Evolutionary conservation across 441 rosid genomes (phyloP), one percentile per base, ranked within the genome.

Genomic region (Populus tomentosa): DNA sequence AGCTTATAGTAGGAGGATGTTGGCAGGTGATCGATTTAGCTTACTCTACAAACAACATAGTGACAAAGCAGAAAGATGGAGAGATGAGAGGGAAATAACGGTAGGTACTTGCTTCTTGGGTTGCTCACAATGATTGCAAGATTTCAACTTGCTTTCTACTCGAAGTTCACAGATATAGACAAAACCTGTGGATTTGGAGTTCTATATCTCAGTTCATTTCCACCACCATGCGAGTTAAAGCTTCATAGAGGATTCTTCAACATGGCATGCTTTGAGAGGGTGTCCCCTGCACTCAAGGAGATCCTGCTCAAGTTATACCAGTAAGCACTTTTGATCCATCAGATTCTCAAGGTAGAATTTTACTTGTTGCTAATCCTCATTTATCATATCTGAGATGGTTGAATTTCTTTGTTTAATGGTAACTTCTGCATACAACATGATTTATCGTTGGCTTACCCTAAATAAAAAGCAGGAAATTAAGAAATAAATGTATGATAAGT

Each of bases 211-310:
- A 28, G 20, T 59, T 69, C 64, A 56, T 70, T 62, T 63, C 10
- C 33, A 8, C 50, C n/a, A 62, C 10, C 7, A 16, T 30, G 32
- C 32, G 67, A 46, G 46, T 14, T 4, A 4, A 14, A 14, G 1
- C 56, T 46, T 46, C 7, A 46, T 14, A 30, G 24, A 9, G 32
- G 74, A 40, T 32, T 30, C n/a, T 13, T 24, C 73, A 76, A 56
- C 71, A 89, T 90, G 94, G 90, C 89, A 40, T 82, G 88, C 83
- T 88, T 90, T 64, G 88, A 86, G 70, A 88, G 92, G 82, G 89
- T 89, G 63, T 93, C 98, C 30, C 97, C 94, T 6, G 89, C 91
- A 20, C 74, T 91, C 66, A 89, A 85, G 86, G 87, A 90, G 75
- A 85, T 87, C 71, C 83, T 93, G 79, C 90, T 89, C 88, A 84